Percentiles rank a stretch among this genome's conserved stretches.
Conservation (phyloP, 495 filamentous ascomycete species). For the Penicillium bovifimosum region DNA sequence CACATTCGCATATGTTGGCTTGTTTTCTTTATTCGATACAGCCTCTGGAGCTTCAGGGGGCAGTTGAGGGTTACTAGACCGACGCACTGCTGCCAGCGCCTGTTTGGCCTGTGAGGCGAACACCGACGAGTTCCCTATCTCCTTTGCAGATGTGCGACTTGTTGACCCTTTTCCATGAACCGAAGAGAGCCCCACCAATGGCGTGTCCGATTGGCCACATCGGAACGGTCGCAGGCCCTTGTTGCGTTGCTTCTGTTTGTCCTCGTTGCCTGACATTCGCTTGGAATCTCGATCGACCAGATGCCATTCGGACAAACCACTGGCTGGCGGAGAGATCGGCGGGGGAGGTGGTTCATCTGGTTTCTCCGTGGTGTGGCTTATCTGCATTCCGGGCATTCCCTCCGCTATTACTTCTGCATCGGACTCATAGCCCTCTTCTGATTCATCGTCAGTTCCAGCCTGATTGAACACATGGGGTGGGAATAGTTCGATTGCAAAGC, state of each 20-base stretch:
- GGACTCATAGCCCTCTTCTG: constrained; percentile 41
- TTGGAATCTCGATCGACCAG: constrained; percentile 29
- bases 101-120: constrained; percentile 32
- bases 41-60: constrained; percentile 8
- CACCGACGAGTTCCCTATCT: constrained; percentile 19
- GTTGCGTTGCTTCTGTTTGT: constrained; percentile 13
- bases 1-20: constrained; percentile 26
- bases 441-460: constrained; percentile 25
- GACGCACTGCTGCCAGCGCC: constrained; percentile 37
- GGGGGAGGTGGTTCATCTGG: constrained; percentile 24
- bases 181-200: constrained; percentile 29
- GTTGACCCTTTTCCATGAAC: constrained; percentile 34
- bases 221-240: constrained; percentile 28
- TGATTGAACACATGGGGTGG: constrained; percentile 35
- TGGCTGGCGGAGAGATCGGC: constrained; percentile 19
- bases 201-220: constrained; percentile 28
- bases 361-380: constrained; percentile 30
- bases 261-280: constrained; percentile 10
- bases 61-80: constrained; percentile 27
- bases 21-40: constrained; percentile 20
- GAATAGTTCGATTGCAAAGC: constrained; percentile 31
- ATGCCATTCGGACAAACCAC: constrained; percentile 35
- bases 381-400: too few species aligned
- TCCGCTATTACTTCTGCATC: too few species aligned
- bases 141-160: constrained; percentile 17